Evolutionary conservation across 2,329 filamentous ascomycete genomes (phyloP), one percentile per base, ranked within the genome.

Genomic region (Leptodontidium sp.): DNA sequence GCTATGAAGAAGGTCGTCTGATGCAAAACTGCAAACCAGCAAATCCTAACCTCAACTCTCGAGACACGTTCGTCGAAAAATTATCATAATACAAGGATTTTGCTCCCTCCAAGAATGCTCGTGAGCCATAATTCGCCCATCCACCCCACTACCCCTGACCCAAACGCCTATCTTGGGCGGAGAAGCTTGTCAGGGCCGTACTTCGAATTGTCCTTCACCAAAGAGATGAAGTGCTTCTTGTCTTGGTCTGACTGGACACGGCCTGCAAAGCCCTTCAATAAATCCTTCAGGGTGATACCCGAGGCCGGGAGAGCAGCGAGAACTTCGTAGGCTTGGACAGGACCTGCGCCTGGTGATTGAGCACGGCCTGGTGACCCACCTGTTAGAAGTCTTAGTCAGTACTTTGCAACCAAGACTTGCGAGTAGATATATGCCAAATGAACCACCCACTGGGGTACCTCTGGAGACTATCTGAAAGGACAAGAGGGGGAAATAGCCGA

Each of bases 181-280:
- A 87, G 74, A 17, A 87, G 79, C 79, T 89, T 90, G 68, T 89
- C 86, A 0, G 82, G 72, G 0, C 83, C 84, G 76, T 86, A 89
- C 15, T 82, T 80, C 1, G 85, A 84, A 47, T 87, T 81, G 45
- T 84, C 82, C 77, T 86, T 88, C 14, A 91, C 87, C 67, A 90
- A 76, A 66, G 82, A 81, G 69, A 91, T 85, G 84, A 88, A 91
- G 32, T 87, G 84, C 43, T 84, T 80, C 76, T 87, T 87, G 4
- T 84, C 82, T 7, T 81, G 80, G 2, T 83, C 83, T 5, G 84
- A 82, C 5, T 82, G 81, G 14, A 90, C 80, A 29, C 88, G 85
- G 32, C 80, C 80, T 26, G 83, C 78, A 76, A 90, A 90, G 49
- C 81, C 79, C 70, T 83, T 84, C 66, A 90, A 82, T 8, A 91